These are phyloP conservation scores for Fusarium sp. DNA, from an alignment of 2,329 filamentous ascomycete genomes.

Conservation along the genomic window DNA sequence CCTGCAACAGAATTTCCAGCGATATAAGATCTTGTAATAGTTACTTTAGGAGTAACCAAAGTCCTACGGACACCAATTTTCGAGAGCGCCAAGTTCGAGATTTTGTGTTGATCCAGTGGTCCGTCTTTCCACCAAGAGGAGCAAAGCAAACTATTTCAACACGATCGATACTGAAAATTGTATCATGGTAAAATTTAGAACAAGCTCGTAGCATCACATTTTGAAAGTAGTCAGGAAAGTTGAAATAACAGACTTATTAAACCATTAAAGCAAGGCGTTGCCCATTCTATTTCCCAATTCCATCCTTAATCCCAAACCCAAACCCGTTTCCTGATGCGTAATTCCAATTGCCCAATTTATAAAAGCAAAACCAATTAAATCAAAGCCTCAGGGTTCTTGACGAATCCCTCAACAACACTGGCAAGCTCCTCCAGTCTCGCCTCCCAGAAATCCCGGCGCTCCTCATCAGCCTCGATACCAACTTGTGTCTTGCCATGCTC, in stretches of 20 bases:
- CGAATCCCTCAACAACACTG: conserved; percentile 32
- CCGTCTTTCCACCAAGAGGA: background rate
- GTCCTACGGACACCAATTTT: too few relatives aligned
- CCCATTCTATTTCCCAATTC: background rate
- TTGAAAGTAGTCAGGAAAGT: background rate
- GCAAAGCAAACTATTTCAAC: background rate
- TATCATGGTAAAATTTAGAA: background rate
- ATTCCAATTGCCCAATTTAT: background rate
- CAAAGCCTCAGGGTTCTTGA: conserved; percentile 17
- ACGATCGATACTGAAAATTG: background rate
- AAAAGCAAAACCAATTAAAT: conserved; percentile 11
- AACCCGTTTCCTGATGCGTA: background rate
- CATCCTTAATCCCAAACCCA: background rate
- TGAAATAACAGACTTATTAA: background rate
- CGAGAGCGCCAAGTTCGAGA: background rate
- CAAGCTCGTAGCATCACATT: background rate
- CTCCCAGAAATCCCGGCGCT: conserved; percentile 44
- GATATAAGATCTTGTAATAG: too few relatives aligned
- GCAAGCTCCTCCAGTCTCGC: conserved; percentile 40
- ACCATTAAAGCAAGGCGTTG: background rate
- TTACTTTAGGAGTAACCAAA: too few relatives aligned
- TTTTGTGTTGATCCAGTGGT: background rate
- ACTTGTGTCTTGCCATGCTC: conserved; percentile 40
- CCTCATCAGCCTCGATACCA: conserved; percentile 45
- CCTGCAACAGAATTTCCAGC: too few relatives aligned